Evolutionary conservation across 306 rosid species (phyloP), one percentile per base, ranked within the genome.

Genomic region (Senna tora): DNA sequence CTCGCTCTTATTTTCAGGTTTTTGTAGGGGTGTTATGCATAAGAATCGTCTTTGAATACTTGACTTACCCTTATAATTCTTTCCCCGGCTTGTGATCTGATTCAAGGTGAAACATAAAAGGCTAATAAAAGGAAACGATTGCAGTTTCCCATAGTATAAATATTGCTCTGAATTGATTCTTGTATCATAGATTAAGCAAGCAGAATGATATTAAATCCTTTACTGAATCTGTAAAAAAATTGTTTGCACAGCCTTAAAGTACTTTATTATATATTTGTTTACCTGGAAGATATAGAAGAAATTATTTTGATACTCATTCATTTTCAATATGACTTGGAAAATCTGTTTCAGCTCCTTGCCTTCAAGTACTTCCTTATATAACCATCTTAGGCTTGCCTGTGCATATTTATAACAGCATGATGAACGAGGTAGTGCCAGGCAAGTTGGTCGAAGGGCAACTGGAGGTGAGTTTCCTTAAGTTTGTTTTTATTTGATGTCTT

Each of bases 1-100:
- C 97, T 42, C 89, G 87, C 67, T 80, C 91, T 74, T 59, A 53
- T 77, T 69, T 74, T 67, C 89, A 94, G 99, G 98, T 94, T 65
- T 65, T 47, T 73, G 59, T 66, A 38, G 25, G 15, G 30, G 42
- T 30, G 8, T 73, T 63, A 19, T 55, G 61, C 32, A 54, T 53
- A 32, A 25, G 7, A 9, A 15, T 30, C 33, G 22, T 21, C 15
- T 45, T 53, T 41, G 7, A 51, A 25, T 33, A 25, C 30, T 1
- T 13, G 20, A 15, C 12, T 8, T 30, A n/a, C 71, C 11, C 38
- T 19, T 10, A 14, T 25, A 74, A 52, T 6, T 25, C 30, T 25
- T 25, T 25, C 30, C 30, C 3, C 30, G 1, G 30, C 30, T 30
- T 65, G 20, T 15, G 56, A 25, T 25, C n/a, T 17, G 55, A 30